phyloP scores from a whole-genome alignment of 495 filamentous ascomycete genomes.

The Penicillium desertorum region DNA sequence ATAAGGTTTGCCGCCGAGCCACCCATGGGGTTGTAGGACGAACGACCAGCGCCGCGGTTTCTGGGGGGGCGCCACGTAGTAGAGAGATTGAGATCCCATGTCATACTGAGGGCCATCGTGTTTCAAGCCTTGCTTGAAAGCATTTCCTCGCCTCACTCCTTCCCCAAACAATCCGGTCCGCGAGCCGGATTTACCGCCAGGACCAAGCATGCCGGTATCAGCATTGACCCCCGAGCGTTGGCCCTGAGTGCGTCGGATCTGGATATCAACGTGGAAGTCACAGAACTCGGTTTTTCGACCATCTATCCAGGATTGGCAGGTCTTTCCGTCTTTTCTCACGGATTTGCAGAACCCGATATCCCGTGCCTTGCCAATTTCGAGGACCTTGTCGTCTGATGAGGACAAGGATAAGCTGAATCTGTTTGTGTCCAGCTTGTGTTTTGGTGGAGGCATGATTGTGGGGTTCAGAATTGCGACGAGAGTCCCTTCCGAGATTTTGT shows the following conservation, averaged over 20 bases:
- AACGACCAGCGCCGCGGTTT: conserved; percentile 21
- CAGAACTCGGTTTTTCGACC: conserved; percentile 84
- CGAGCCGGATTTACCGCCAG: conserved; percentile 43
- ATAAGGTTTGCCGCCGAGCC: conserved; percentile 62
- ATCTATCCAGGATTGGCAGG: conserved; percentile 84
- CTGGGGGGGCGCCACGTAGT: conserved; percentile 54
- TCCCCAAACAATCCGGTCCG: conserved; percentile 49
- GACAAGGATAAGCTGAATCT: conserved; percentile 80
- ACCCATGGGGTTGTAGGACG: conserved; percentile 32
- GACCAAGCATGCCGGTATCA: conserved; percentile 47
- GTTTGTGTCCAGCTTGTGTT: conserved; percentile 68
- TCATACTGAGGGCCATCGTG: conserved; percentile 59
- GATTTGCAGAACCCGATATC: conserved; percentile 90
- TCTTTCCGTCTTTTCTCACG: conserved; percentile 77
- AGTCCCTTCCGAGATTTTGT: conserved; percentile 82
- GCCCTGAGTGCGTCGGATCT: conserved; percentile 67
- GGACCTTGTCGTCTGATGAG: conserved; percentile 79
- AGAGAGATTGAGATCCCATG: conserved; percentile 53
- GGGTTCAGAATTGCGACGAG: conserved; percentile 94
- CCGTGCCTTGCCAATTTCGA: conserved; percentile 82
- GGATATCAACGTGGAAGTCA: conserved; percentile 84
- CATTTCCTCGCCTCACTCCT: conserved; percentile 35
- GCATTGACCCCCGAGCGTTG: conserved; percentile 80
- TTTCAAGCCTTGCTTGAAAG: conserved; percentile 37
- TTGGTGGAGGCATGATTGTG: conserved; percentile 79